Percentiles rank a stretch among this genome's conserved stretches.
These are phyloP conservation scores for Massarina eburnea DNA, from an alignment of 2,329 filamentous ascomycete species.

Conservation along the genomic window DNA sequence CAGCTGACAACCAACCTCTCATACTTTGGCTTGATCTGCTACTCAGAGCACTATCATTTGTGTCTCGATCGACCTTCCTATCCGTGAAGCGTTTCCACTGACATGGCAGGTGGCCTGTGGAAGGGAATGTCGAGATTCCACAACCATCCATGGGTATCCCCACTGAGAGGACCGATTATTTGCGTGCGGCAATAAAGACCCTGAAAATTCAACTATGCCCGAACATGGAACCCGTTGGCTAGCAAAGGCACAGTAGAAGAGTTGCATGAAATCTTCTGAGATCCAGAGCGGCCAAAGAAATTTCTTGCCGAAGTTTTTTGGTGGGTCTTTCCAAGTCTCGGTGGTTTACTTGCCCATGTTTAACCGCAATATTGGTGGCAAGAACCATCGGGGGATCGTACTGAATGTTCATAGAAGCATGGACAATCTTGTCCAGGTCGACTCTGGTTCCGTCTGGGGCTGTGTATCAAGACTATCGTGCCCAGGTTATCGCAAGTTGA, in stretches of 20 bases:
- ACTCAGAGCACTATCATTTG: neutral
- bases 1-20: neutral
- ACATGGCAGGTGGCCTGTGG: no score
- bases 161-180: neutral
- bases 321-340: neutral
- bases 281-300: neutral
- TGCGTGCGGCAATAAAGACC: no score
- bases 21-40: neutral
- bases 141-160: neutral
- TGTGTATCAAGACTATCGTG: no score
- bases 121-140: neutral
- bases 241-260: neutral
- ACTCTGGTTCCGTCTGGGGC: no score
- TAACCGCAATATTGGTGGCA: neutral
- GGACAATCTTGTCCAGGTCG: neutral
- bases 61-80: neutral
- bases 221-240: neutral
- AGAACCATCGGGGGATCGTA: neutral
- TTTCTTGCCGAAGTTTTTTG: no score
- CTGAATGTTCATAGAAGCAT: neutral
- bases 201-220: conserved; percentile 1
- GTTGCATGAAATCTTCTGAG: neutral
- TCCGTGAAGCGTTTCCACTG: neutral
- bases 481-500: no score
- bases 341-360: neutral